phyloP scores from a whole-genome alignment of 2,329 filamentous ascomycete genomes.

The Diaporthe eres region DNA sequence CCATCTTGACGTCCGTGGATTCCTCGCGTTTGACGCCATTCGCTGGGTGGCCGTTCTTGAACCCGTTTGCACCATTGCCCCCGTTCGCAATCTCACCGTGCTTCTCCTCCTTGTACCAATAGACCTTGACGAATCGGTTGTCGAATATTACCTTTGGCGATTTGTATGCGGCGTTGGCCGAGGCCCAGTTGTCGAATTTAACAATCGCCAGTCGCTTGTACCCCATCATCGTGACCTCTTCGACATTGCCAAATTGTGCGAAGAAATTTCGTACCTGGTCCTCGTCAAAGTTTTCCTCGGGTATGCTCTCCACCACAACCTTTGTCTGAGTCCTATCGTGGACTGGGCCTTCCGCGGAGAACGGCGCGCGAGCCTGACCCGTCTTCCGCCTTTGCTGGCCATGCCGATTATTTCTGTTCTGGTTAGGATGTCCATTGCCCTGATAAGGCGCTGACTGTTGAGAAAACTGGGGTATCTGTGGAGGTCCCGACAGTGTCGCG shows the following conservation, averaged over 20 bases:
- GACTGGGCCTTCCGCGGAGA: conserved; percentile 75
- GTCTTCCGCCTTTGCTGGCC: conserved; percentile 52
- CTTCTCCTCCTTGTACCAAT: conserved; percentile 76
- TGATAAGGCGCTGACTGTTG: conserved; percentile 22
- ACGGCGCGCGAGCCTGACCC: conserved; percentile 63
- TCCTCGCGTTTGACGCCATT: conserved; percentile 42
- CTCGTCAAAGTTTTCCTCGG: conserved; percentile 78
- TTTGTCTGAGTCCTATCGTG: conserved; percentile 74
- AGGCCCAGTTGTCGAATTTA: conserved; percentile 75
- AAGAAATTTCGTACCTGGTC: conserved; percentile 78
- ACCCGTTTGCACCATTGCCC: conserved; percentile 47
- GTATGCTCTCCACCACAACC: conserved; percentile 84
- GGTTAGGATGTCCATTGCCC: conserved; percentile 44
- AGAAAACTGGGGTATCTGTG: conserved; percentile 36
- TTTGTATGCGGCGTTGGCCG: conserved; percentile 78
- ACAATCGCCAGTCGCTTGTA: conserved; percentile 78
- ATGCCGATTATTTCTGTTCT: conserved; percentile 54
- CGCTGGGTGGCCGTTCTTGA: conserved; percentile 47
- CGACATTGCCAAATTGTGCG: conserved; percentile 76
- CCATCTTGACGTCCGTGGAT: conserved; percentile 54
- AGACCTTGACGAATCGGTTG: conserved; percentile 88
- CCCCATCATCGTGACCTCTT: conserved; percentile 74
- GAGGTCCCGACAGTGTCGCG: conserved; percentile 41
- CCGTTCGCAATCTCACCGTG: conserved; percentile 51
- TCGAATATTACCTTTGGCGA: conserved; percentile 88